Evolutionary conservation across 495 filamentous ascomycete genomes (phyloP), one percentile per base, ranked within the genome.

Genomic region (Clohesyomyces aquaticus): DNA sequence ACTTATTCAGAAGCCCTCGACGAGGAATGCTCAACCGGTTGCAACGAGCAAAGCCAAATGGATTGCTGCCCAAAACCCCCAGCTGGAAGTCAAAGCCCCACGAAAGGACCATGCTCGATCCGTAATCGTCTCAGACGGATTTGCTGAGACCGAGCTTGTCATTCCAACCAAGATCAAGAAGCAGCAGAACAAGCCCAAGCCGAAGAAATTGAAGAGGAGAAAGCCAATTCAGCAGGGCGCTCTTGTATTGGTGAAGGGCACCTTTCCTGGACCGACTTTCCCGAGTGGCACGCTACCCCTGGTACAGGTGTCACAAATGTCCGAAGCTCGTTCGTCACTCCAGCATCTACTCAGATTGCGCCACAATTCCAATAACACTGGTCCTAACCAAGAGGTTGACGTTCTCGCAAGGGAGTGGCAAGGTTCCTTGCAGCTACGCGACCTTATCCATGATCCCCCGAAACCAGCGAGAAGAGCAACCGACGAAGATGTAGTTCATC

Each of bases 141-240:
- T 55, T 55, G 51, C 22, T 55, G 51, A 18, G 14, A 8, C 51
- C 19, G 51, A 55, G 19, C 41, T 23, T 41, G 3, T 29, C 35
- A 21, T 55, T 22, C 51, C 51, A 4, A 38, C 18, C 2, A 8
- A 26, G 18, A 1, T 16, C 25, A 26, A 52, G 19, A 38, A 23
- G 16, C 28, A 42, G 19, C 43, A 4, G 19, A 47, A 29, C 19
- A 52, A 8, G 21, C 43, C 43, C 6, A 6, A n/a, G n/a, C 6
- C 43, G 14, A 6, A 6, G 43, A 16, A 32, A 28, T 38, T 26
- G 32, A 25, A 14, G 18, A 55, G 23, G 10, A 32, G 4, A 21
- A 3, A 3, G 21, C 25, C 26, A 18, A 11, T 11, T 2, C 2
- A 2, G 35, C n/a, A 27, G 4, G 11, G 21, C 22, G 27, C 10